Conservation (phyloP, 2,329 filamentous ascomycete species). For the Dothideomycetidae sp. region DNA sequence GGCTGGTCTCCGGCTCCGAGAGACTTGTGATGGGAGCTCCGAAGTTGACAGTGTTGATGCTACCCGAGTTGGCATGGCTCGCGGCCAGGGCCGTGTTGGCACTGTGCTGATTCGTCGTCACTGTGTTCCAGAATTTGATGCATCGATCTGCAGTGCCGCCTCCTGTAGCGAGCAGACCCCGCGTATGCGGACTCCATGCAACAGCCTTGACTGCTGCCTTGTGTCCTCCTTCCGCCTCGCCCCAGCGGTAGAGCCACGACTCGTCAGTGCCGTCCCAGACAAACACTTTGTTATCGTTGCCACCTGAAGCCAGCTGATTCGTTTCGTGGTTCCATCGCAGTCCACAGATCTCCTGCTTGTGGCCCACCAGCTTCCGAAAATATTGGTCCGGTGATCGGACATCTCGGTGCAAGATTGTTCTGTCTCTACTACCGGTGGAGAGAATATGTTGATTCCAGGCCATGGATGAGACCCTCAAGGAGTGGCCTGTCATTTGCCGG, state of each 20-base stretch:
- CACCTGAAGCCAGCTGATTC: constrained; percentile 83
- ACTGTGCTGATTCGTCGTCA: constrained; percentile 26
- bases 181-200: constrained; percentile 92
- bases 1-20: constrained; percentile 21
- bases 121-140: constrained; percentile 96
- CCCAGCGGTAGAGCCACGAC: constrained; percentile 83
- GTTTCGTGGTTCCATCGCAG: constrained; percentile 96
- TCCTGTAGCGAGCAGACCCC: constrained; percentile 83
- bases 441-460: constrained; percentile 98
- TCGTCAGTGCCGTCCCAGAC: constrained; percentile 96
- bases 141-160: constrained; percentile 90
- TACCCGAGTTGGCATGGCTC: constrained; percentile 12
- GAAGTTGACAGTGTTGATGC: constrained; percentile 16
- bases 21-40: constrained; percentile 15
- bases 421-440: constrained; percentile 85
- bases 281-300: constrained; percentile 97
- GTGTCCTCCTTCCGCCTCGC: constrained; percentile 88
- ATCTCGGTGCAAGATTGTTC: constrained; percentile 87
- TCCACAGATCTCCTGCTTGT: constrained; percentile 97
- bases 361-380: constrained; percentile 71
- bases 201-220: constrained; percentile 95
- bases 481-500: constrained; percentile 94
- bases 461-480: constrained; percentile 77
- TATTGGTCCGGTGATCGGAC: constrained; percentile 87
- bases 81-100: constrained; percentile 22